These are phyloP conservation scores for Tricholoma matsutake DNA, from an alignment of 768 basidiomycete genomes.

Conservation along the genomic window DNA sequence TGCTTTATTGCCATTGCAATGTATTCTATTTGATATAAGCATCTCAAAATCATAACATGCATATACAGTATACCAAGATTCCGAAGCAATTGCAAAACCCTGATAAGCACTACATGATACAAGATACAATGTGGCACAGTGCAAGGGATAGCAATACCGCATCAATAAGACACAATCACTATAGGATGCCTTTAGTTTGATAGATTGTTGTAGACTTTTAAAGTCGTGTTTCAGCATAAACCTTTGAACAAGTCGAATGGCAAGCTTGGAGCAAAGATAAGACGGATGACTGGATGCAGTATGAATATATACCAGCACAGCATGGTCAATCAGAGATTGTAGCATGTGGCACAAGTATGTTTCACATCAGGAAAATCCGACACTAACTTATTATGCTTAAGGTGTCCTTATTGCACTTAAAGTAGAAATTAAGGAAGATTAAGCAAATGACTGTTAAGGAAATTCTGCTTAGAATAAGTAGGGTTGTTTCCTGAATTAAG, in stretches of 20 bases:
- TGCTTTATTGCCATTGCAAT: neutral
- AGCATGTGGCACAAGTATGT: neutral
- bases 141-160: neutral
- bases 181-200: neutral
- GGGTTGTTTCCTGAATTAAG: too few relatives aligned
- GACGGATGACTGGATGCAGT: neutral
- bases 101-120: neutral
- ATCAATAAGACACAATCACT: neutral
- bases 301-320: neutral
- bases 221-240: neutral
- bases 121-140: neutral
- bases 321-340: neutral
- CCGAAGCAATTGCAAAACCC: neutral
- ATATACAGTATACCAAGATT: neutral
- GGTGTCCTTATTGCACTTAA: too few relatives aligned
- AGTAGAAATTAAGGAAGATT: too few relatives aligned
- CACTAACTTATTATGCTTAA: too few relatives aligned
- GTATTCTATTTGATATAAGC: neutral
- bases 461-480: too few relatives aligned
- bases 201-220: neutral
- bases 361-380: too few relatives aligned
- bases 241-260: neutral
- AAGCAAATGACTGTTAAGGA: too few relatives aligned
- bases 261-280: slow-evolving; percentile 1
- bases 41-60: neutral